Conservation (phyloP, 2,329 filamentous ascomycete species). For the Lojkania enalia region DNA sequence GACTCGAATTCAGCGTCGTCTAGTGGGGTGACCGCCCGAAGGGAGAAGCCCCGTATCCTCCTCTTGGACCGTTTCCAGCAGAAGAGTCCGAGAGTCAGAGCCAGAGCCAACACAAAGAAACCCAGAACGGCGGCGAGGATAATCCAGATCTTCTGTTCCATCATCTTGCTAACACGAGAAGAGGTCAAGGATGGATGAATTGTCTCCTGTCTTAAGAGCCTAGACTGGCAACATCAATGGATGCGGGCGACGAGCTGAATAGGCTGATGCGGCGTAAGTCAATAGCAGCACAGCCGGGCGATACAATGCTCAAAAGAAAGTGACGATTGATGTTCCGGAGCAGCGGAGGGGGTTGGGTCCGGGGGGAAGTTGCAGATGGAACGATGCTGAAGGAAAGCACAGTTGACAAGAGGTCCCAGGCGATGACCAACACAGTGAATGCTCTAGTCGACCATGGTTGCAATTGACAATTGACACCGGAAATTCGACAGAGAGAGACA, state of each 20-base stretch:
- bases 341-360: slow-evolving; percentile 13
- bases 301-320: not conserved
- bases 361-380: too few relatives aligned
- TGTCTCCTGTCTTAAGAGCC: too few relatives aligned
- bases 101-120: slow-evolving; percentile 32
- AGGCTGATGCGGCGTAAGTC: not conserved
- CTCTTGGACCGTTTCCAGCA: slow-evolving; percentile 40
- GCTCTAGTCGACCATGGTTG: slow-evolving; percentile 32
- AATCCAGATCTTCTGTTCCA: slow-evolving; percentile 41
- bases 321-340: not conserved
- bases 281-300: not conserved
- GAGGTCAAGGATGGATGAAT: too few relatives aligned
- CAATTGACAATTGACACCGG: slow-evolving; percentile 13
- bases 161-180: too few relatives aligned
- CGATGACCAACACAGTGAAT: slow-evolving; percentile 19
- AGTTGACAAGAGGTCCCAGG: slow-evolving; percentile 15
- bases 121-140: slow-evolving; percentile 42
- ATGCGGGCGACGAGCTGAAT: too few relatives aligned
- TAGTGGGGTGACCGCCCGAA: slow-evolving; percentile 44
- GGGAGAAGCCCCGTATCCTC: slow-evolving; percentile 39
- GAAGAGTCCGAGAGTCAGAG: slow-evolving; percentile 34
- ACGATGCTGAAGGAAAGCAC: slow-evolving; percentile 9
- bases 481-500: slow-evolving; percentile 3
- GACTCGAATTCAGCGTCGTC: slow-evolving; percentile 48
- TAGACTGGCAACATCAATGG: too few relatives aligned